These are phyloP conservation scores for Corynespora cassiicola DNA, from an alignment of 2,329 filamentous ascomycete genomes.

Conservation along the genomic window DNA sequence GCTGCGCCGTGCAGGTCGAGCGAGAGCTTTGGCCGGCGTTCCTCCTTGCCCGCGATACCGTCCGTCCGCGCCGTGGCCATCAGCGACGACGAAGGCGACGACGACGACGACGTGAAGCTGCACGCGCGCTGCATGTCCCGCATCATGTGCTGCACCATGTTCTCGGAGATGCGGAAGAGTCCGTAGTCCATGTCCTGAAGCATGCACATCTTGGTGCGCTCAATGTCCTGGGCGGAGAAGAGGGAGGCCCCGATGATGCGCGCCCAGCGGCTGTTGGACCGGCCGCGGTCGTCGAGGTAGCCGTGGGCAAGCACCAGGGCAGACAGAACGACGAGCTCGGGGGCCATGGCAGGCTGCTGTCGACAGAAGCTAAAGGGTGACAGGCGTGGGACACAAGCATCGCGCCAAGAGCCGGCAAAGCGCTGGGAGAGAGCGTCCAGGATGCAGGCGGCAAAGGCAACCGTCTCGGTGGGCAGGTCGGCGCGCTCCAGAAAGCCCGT, in stretches of 20 bases:
- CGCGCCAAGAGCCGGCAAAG: slow-evolving; percentile 40
- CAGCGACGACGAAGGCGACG: too few species aligned
- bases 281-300: slow-evolving; percentile 39
- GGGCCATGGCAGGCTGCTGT: slow-evolving; percentile 21
- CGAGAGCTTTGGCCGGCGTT: slow-evolving; percentile 29
- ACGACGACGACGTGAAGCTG: slow-evolving; percentile 9
- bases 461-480: slow-evolving; percentile 38
- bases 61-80: slow-evolving; percentile 3
- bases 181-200: slow-evolving; percentile 46
- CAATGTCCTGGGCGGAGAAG: slow-evolving; percentile 38
- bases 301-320: slow-evolving; percentile 42
- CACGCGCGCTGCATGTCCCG: slow-evolving; percentile 34
- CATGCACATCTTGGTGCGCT: slow-evolving; percentile 40
- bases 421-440: slow-evolving; percentile 41
- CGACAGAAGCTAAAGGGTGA: slow-evolving; percentile 21
- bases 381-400: slow-evolving; percentile 25
- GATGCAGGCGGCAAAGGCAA: slow-evolving; percentile 47
- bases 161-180: slow-evolving; percentile 40
- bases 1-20: slow-evolving; percentile 32
- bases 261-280: slow-evolving; percentile 42
- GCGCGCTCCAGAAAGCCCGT: slow-evolving; percentile 37
- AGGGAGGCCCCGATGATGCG: slow-evolving; percentile 26
- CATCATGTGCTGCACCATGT: slow-evolving; percentile 38
- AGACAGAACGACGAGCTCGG: slow-evolving; percentile 44
- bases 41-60: slow-evolving; percentile 9